Base-by-base conservation (phyloP, 768 basidiomycete genomes). In the Serendipita sp. region DNA sequence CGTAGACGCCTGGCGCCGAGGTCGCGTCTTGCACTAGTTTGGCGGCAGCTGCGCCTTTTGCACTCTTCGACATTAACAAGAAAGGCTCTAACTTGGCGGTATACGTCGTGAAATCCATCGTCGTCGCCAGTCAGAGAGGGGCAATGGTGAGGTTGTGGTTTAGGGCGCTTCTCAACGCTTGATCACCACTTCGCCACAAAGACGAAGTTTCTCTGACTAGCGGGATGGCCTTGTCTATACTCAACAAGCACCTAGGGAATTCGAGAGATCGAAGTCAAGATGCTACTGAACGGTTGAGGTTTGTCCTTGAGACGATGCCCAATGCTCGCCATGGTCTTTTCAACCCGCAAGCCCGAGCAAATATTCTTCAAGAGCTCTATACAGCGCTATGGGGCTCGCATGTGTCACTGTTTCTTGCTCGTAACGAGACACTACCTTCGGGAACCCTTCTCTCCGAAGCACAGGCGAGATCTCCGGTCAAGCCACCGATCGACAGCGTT, bases 41-140 rank as follows among this genome's bases (percentile, higher is more conserved):
- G 3, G 90, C 93, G 0, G 93, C 92, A 0, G 88, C 90, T 0
- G 91, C 91, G 1, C 95, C 95, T 70, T 90, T 94, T 9, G 88
- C 82, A 0, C 89, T 88, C 71, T 94, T 93, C 2, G 86, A 90
- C 75, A 97, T 90, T 64, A 97, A 81, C 44, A 96, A 72, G 73
- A 88, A 96, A 0, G 92, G 91, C 74, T 97, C 93, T 11, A 92
- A 78, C 67, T 86, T 89, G 16, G 82, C 76, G 3, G 81, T 58
- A n/a, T 58, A 58, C 26, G 53, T 31, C 31, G 53, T 33, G 31
- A 58, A 58, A 31, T 58, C 53, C 53, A 58, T 58, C 24, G 53
- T 30, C 33, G 26, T 28, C 20, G 17, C 45, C 7, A 38, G 38
- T 5, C 7, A 14, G 7, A n/a, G 9, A 30, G n/a, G 5, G 20